Evolutionary conservation across 495 filamentous ascomycete genomes (phyloP).

Genomic region (Penicillium pancosmium): DNA sequence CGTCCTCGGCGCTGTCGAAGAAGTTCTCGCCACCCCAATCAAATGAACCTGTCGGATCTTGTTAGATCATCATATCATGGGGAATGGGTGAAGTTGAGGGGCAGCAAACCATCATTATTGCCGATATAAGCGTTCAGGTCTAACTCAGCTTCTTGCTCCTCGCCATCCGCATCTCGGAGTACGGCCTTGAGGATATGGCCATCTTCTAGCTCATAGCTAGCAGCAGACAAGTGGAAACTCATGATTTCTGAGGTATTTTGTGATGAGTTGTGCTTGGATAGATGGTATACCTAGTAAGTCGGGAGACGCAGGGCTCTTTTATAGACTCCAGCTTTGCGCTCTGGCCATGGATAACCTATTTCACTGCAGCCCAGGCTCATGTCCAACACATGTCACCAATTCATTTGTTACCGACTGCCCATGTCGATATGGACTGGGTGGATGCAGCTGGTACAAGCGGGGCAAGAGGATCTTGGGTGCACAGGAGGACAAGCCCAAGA

Average conservation of each 20-base stretch:
- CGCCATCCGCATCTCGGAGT: conserved; percentile 31
- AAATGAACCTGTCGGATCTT: conserved; percentile 38
- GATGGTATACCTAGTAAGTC: not conserved
- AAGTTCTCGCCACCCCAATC: conserved; percentile 49
- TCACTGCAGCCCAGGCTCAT: conserved; percentile 17
- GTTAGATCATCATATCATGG: not conserved
- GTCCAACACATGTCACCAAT: conserved; percentile 23
- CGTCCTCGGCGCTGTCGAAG: conserved; percentile 36
- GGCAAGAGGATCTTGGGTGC: conserved; percentile 2
- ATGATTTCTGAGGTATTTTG: conserved; percentile 28
- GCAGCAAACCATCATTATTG: conserved; percentile 46
- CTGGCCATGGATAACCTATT: not conserved
- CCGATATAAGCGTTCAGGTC: conserved; percentile 47
- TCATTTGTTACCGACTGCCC: conserved; percentile 17
- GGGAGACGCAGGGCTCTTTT: not conserved
- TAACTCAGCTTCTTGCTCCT: conserved; percentile 35
- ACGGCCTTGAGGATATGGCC: conserved; percentile 43
- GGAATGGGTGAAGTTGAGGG: not conserved
- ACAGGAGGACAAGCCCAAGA: conserved; percentile 3
- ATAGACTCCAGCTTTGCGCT: not conserved
- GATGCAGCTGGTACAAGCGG: conserved; percentile 12
- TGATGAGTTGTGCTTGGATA: conserved; percentile 1
- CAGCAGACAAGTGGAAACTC: conserved; percentile 48
- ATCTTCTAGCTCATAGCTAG: conserved; percentile 42
- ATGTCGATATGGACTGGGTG: conserved; percentile 13